These are phyloP conservation scores for Hansfordia pulvinata DNA, from an alignment of 2,329 filamentous ascomycete genomes.

Conservation along the genomic window DNA sequence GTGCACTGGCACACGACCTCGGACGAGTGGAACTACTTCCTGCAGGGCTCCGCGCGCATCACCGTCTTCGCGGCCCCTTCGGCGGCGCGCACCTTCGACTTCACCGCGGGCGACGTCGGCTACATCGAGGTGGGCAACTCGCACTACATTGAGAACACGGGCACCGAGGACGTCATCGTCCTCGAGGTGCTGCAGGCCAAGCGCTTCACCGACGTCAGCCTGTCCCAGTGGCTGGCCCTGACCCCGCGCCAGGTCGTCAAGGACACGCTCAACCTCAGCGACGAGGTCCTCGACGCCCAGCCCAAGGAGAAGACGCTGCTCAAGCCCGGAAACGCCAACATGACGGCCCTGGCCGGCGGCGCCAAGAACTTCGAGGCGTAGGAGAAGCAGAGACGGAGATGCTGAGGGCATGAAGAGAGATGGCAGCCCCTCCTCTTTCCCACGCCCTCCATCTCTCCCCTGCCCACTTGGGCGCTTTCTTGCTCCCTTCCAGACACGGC, in stretches of 20 bases:
- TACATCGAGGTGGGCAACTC: too few relatives aligned
- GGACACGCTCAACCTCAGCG: conserved; percentile 34
- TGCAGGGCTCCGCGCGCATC: conserved; percentile 44
- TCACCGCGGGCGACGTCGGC: conserved; percentile 53
- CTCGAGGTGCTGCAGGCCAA: conserved; percentile 59
- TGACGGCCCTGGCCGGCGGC: conserved; percentile 16
- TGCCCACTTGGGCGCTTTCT: too few relatives aligned
- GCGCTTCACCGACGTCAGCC: conserved; percentile 49
- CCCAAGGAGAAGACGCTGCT: conserved; percentile 27
- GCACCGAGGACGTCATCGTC: conserved; percentile 50
- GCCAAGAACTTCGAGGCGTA: conserved; percentile 6
- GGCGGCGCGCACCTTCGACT: conserved; percentile 53
- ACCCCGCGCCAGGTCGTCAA: conserved; percentile 48
- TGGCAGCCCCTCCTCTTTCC: too few relatives aligned
- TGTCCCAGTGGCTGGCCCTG: conserved; percentile 57
- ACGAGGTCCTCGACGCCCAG: conserved; percentile 20
- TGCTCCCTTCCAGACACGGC: too few relatives aligned
- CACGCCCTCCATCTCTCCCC: too few relatives aligned
- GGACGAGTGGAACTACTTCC: conserved; percentile 62
- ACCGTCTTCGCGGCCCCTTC: conserved; percentile 51
- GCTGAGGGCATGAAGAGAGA: too few relatives aligned
- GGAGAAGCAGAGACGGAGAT: too few relatives aligned
- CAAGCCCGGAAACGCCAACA: conserved; percentile 23
- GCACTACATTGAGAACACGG: conserved; percentile 60
- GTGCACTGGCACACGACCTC: conserved; percentile 60